Base-by-base conservation (phyloP, 176 grass and related monocot species). In the Zoysia pacifica region DNA sequence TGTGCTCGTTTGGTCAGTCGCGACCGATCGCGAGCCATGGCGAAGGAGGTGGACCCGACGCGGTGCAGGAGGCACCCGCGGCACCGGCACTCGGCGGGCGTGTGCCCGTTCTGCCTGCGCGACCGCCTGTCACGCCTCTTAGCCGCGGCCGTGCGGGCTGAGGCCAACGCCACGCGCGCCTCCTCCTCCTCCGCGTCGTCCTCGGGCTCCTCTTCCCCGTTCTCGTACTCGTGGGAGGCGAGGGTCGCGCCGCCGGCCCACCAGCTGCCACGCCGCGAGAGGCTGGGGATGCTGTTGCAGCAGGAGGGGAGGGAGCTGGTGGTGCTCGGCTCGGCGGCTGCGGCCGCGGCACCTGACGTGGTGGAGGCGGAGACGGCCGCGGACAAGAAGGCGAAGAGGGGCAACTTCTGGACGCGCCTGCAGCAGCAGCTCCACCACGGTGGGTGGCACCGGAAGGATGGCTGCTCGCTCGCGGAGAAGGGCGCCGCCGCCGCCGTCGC, bases 61-160 rank as follows among this genome's bases (percentile, higher is more conserved):
- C 66, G 82, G 63, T 97, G 94, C 74, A 90, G 79, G 86, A 69
- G 79, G 83, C 94, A 97, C 69, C 94, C 91, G 81, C 88, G 70
- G 82, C 91, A 92, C 87, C 69, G 83, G 55, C 87, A 90, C 60
- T 76, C 77, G 37, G 79, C 80, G 0, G 94, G 94, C 14, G 94
- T 97, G 65, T 97, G 94, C 85, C 91, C 94, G 39, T 92, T 86
- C 75, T 97, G 94, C 91, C 90, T 97, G 12, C 83, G 76, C 7
- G 91, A 94, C 85, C 91, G 85, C 77, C 94, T 97, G 18, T 56
- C 63, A 14, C 80, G 86, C 55, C 85, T 92, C 80, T 82, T 79
- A 59, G 65, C 65, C 28, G 28, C 28, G 28, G 28, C 28, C 44
- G 85, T 62, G 1, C 40, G n/a, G 11, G 44, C 87, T 54, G 49